phyloP scores from a whole-genome alignment of 1,284 basidiomycete species.

The Boletus smithii region DNA sequence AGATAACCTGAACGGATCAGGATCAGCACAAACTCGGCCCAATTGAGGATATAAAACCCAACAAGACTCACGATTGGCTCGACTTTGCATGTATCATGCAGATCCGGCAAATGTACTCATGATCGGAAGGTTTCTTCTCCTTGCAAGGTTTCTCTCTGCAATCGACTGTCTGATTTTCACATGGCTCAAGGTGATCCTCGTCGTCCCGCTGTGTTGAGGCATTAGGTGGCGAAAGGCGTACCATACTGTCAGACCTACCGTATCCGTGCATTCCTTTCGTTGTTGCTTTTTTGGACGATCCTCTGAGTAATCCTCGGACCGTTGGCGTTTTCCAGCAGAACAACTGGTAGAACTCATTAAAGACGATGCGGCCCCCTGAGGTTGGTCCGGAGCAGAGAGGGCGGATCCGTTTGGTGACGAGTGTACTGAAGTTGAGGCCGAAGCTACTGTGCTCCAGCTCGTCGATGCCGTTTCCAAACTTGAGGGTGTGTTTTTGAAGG shows the following conservation, averaged over 20 bases:
- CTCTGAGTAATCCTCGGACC: neutral
- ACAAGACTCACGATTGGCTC: neutral
- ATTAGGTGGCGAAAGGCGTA: neutral
- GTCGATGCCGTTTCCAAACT: neutral
- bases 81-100: neutral
- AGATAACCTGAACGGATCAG: constrained; percentile 4
- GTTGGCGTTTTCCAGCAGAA: neutral
- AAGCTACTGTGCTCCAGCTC: neutral
- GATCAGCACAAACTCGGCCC: neutral
- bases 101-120: neutral
- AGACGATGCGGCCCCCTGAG: neutral
- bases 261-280: too few species aligned
- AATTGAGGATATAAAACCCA: neutral
- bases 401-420: neutral
- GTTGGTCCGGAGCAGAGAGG: neutral
- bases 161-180: neutral
- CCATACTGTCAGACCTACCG: neutral
- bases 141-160: neutral
- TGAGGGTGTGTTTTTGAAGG: neutral
- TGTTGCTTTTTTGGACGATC: neutral
- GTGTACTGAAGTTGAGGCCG: neutral
- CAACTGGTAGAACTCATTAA: neutral
- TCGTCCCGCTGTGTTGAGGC: neutral
- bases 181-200: neutral
- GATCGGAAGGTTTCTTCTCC: neutral